Conservation (phyloP, 805 yeast species). For the Pichia sporocuriosa region DNA sequence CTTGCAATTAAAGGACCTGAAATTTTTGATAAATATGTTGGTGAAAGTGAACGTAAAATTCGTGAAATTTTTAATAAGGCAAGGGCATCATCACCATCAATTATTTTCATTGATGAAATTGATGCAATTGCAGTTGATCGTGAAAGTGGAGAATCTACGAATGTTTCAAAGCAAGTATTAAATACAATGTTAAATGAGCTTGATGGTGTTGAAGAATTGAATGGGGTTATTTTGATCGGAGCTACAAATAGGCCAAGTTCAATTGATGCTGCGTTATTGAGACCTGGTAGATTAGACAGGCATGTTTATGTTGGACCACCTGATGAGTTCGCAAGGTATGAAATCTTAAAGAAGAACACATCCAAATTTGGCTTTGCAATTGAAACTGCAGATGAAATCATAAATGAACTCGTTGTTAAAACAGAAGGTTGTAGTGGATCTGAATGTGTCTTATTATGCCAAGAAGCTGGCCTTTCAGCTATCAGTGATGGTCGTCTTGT, state of each 20-base stretch:
- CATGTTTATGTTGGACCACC: slow-evolving; percentile 94
- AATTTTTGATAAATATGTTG: slow-evolving; percentile 86
- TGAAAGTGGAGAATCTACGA: slow-evolving; percentile 51
- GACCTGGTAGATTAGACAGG: slow-evolving; percentile 95
- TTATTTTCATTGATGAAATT: slow-evolving; percentile 92
- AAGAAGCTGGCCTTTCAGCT: slow-evolving; percentile 94
- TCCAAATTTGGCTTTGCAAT: slow-evolving; percentile 49
- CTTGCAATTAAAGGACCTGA: slow-evolving; percentile 97
- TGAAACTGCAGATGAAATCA: slow-evolving; percentile 29
- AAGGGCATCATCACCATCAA: slow-evolving; percentile 87
- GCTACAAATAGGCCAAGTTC: slow-evolving; percentile 95
- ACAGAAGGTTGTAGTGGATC: slow-evolving; percentile 97
- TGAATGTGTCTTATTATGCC: slow-evolving; percentile 84
- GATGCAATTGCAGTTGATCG: slow-evolving; percentile 86
- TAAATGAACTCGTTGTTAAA: slow-evolving; percentile 46
- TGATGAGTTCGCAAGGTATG: slow-evolving; percentile 68
- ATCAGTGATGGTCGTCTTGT: slow-evolving; percentile 46
- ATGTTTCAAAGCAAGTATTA: slow-evolving; percentile 76
- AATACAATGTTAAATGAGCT: slow-evolving; percentile 90
- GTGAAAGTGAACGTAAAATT: slow-evolving; percentile 91
- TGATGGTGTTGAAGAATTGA: slow-evolving; percentile 93
- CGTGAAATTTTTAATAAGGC: slow-evolving; percentile 92
- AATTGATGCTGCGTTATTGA: slow-evolving; percentile 83
- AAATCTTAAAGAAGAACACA: slow-evolving; percentile 68
- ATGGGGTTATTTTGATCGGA: slow-evolving; percentile 89